Evolutionary conservation across 805 yeast species (phyloP).

Genomic region (Metschnikowia lunata): DNA sequence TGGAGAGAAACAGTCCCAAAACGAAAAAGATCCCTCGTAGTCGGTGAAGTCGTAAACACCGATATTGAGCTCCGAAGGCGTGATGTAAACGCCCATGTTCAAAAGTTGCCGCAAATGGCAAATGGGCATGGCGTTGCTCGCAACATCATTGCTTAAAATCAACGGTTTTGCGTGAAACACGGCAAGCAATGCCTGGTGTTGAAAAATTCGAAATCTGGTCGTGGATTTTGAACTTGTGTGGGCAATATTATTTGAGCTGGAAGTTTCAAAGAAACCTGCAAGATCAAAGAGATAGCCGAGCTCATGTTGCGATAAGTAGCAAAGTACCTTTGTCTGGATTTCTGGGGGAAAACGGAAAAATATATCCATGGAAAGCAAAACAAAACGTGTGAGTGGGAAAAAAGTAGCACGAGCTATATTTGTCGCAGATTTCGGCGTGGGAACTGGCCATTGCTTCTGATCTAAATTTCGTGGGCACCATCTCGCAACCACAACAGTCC

Average conservation of each 20-base stretch:
- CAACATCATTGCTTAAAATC: conserved; percentile 11
- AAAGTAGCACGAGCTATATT: neutral
- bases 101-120: conserved; percentile 18
- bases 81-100: conserved; percentile 15
- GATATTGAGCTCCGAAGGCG: conserved; percentile 18
- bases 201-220: conserved; percentile 6
- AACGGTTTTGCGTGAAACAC: conserved; percentile 9
- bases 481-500: conserved; percentile 9
- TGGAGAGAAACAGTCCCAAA: conserved; percentile 6
- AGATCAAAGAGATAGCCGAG: conserved; percentile 16
- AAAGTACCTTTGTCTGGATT: conserved; percentile 14
- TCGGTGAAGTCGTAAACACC: conserved; percentile 14
- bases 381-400: neutral
- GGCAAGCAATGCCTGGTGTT: conserved; percentile 15
- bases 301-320: conserved; percentile 12
- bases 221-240: neutral
- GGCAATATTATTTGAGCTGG: neutral
- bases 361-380: conserved; percentile 5
- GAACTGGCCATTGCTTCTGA: too few relatives aligned
- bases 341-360: conserved; percentile 18
- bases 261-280: neutral
- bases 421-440: neutral
- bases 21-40: conserved; percentile 4
- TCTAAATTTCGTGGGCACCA: too few relatives aligned
- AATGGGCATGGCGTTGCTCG: conserved; percentile 8